These are phyloP conservation scores for Leccinum longicurvipes DNA, from an alignment of 768 basidiomycete genomes.

Conservation along the genomic window DNA sequence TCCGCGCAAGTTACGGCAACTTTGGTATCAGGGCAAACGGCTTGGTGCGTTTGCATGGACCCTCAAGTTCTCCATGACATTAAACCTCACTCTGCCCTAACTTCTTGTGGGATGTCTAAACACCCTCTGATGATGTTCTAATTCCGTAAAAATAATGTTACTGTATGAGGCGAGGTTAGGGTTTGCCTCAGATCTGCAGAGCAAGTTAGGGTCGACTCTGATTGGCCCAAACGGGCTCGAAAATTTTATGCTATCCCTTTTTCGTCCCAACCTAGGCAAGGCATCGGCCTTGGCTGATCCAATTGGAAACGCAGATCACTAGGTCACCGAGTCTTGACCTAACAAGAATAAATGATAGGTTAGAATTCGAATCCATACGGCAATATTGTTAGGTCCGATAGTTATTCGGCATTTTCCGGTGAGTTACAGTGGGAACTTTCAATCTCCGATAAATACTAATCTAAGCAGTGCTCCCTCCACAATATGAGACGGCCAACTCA, in stretches of 20 bases:
- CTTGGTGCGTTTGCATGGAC: too few species aligned
- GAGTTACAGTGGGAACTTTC: neutral
- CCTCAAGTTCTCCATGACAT: neutral
- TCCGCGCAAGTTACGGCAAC: conserved; percentile 13
- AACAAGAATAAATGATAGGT: neutral
- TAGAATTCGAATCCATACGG: neutral
- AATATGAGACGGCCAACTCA: neutral
- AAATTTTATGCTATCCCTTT: neutral
- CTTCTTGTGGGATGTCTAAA: neutral
- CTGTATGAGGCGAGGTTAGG: neutral
- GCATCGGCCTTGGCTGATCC: neutral
- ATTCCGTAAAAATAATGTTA: neutral
- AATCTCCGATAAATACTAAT: neutral
- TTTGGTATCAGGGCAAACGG: too few species aligned
- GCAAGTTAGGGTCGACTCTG: neutral
- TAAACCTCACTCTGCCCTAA: neutral
- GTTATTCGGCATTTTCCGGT: neutral
- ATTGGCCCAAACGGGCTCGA: neutral
- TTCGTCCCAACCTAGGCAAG: neutral
- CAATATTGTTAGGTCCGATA: neutral
- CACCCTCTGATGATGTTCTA: neutral
- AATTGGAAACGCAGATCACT: neutral
- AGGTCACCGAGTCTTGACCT: neutral
- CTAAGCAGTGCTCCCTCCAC: neutral
- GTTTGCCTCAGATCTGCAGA: neutral